Evolutionary conservation across 768 basidiomycete species (phyloP), one percentile per base, ranked within the genome.

Genomic region (Amanita subjunquillea): DNA sequence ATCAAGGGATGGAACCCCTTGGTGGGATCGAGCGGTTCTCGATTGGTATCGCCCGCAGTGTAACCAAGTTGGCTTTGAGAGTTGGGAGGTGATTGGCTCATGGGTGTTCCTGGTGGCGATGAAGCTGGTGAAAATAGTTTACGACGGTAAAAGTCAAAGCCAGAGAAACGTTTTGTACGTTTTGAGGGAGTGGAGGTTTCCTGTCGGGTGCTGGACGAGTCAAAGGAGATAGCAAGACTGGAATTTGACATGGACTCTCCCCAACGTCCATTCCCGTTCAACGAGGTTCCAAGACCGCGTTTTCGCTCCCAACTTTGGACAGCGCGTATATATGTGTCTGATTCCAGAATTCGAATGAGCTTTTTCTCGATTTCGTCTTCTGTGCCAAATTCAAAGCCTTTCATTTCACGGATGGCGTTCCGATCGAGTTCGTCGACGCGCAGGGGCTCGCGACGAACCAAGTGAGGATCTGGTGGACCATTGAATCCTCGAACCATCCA

Each of bases 331-430:
- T 97, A 99, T 1, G 70, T 63, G 27, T 96, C 92, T 0, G 85
- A 83, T 57, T 82, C 79, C 22, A 98, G 79, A 20, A 96, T 77
- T 0, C 79, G 74, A 8, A 77, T 62, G 2, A 97, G 77, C 62
- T 75, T 83, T 39, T 73, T 73, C 65, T 91, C 85, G 51, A 98
- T 90, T 10, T 95, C 88, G 4, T 87, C 86, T 47, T 87, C 85
- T 0, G 85, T 72, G 13, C 96, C 96, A 58, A 99, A 97, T 62
- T 97, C 95, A 69, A 99, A 97, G 4, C 95, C 95, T 40, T 84
- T 83, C 96, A 97, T 98, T 47, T 85, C 85, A 32, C 77, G 78
- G 62, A 99, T 78, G 54, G 98, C 90, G 36, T 83, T 78, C 29
- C 76, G 78, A 65, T 98, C 93, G 48, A 99, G 75, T 49, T 97